These are phyloP conservation scores for Tricholoma flavovirens DNA, from an alignment of 768 basidiomycete species.

Conservation along the genomic window DNA sequence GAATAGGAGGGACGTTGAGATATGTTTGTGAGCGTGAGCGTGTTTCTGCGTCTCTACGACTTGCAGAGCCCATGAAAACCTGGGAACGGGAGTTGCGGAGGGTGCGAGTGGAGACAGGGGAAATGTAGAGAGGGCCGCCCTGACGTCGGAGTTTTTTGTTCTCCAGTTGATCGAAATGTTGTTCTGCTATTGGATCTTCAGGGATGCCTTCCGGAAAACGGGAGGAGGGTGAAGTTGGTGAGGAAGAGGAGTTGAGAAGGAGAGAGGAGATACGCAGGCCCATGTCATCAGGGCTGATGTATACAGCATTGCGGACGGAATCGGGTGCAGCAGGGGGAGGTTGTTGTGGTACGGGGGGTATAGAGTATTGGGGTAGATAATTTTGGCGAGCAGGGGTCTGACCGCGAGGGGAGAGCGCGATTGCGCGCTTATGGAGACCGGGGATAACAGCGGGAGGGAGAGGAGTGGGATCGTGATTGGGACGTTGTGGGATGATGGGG, in stretches of 20 bases:
- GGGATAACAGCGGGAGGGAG: slow-evolving; percentile 6
- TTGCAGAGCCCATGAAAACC: slow-evolving; percentile 5
- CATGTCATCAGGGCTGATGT: slow-evolving; percentile 30
- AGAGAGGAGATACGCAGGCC: slow-evolving; percentile 20
- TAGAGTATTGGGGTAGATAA: neutral
- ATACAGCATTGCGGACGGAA: slow-evolving; percentile 26
- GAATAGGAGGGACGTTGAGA: neutral
- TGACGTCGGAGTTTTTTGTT: neutral
- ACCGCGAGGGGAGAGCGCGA: slow-evolving; percentile 1
- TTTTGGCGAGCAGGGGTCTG: slow-evolving; percentile 2
- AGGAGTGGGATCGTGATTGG: neutral
- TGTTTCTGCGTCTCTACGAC: neutral
- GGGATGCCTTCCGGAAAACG: neutral
- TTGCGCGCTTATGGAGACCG: slow-evolving; percentile 5
- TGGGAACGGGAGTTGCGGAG: neutral
- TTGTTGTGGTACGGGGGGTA: neutral
- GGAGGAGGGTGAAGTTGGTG: neutral
- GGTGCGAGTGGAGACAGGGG: neutral
- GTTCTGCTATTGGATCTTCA: neutral
- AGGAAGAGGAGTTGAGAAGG: slow-evolving; percentile 8
- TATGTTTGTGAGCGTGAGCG: slow-evolving; percentile 1
- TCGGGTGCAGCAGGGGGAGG: neutral
- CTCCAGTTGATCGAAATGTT: neutral
- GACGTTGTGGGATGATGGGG: neutral
- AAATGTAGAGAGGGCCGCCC: neutral